Evolutionary conservation across 495 filamentous ascomycete species (phyloP).

Genomic region (Patellaria atrata): DNA sequence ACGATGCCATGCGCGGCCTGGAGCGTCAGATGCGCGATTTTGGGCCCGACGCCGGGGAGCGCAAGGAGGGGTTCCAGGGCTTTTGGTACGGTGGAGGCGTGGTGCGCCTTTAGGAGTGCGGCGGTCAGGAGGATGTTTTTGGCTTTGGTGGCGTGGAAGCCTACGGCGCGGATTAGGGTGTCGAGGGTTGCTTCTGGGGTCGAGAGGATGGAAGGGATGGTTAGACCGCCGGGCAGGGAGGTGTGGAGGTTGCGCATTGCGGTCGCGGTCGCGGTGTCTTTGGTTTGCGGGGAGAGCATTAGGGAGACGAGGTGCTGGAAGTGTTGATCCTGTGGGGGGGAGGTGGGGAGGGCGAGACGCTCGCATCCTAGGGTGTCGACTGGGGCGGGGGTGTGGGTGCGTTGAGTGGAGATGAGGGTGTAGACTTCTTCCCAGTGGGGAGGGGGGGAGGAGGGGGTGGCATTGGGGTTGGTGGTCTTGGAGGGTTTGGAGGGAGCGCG

Average conservation of each 20-base stretch:
- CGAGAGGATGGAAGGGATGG: conserved; percentile 63
- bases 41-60: conserved; percentile 86
- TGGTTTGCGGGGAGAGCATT: conserved; percentile 95
- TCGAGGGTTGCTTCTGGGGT: conserved; percentile 58
- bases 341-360: conserved; percentile 43
- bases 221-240: conserved; percentile 56
- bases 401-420: conserved; percentile 61
- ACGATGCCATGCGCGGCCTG: conserved; percentile 49
- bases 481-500: conserved; percentile 46
- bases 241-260: conserved; percentile 69
- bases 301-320: conserved; percentile 86
- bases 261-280: conserved; percentile 81
- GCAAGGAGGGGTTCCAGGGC: conserved; percentile 63
- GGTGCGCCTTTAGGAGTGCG: conserved; percentile 52
- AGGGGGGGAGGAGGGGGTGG: conserved; percentile 46
- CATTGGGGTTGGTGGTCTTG: conserved; percentile 42
- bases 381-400: conserved; percentile 56
- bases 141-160: conserved; percentile 96
- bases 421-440: conserved; percentile 80
- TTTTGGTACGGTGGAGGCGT: conserved; percentile 64
- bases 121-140: conserved; percentile 73
- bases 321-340: conserved; percentile 48
- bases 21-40: conserved; percentile 94
- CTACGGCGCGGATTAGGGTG: conserved; percentile 65
- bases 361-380: conserved; percentile 99